Evolutionary conservation across 2,329 filamentous ascomycete genomes (phyloP), one percentile per base, ranked within the genome.

Genomic region (Fusarium multiceps): DNA sequence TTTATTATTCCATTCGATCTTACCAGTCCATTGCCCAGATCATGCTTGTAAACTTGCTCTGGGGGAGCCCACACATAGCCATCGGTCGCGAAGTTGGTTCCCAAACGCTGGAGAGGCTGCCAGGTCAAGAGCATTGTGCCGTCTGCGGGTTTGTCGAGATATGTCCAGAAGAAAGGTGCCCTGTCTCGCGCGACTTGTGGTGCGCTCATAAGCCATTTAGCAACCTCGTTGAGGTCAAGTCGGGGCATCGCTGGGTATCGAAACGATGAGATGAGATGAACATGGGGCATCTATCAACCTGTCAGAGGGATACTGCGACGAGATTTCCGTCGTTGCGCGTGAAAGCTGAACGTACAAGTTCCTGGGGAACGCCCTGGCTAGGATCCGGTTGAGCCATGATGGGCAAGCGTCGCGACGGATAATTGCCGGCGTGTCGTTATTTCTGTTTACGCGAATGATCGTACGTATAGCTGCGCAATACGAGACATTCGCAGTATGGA

Each of bases 141-240:
- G 80, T 97, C 93, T 55, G 86, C 86, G 13, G 95, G 95, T 55
- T 89, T 88, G 74, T 96, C 90, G 59, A 98, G 88, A 79, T 95
- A 97, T 47, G 92, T 94, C 95, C 95, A 99, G 81, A 91, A 93
- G 86, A 99, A 94, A 4, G 95, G 89, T 50, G 94, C 91, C 69
- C 90, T 86, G 76, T 97, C 92, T 79, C 93, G 92, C 73, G 94
- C 92, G 67, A 97, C 92, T 77, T 93, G 91, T 11, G 94, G 93
- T 41, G 94, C 94, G 75, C 90, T 89, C 77, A 94, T 86, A 65
- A 98, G 88, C 86, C 93, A 95, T 76, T 93, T 90, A 66, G 93
- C 91, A 27, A 95, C 92, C 71, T 94, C 92, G 61, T 92, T 88
- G 30, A 92, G 85, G 73, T 91, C 89, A 72, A 97, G 85, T 55